Conservation (phyloP, 169 alveolate species). For the Cryptosporidium viatorum region DNA sequence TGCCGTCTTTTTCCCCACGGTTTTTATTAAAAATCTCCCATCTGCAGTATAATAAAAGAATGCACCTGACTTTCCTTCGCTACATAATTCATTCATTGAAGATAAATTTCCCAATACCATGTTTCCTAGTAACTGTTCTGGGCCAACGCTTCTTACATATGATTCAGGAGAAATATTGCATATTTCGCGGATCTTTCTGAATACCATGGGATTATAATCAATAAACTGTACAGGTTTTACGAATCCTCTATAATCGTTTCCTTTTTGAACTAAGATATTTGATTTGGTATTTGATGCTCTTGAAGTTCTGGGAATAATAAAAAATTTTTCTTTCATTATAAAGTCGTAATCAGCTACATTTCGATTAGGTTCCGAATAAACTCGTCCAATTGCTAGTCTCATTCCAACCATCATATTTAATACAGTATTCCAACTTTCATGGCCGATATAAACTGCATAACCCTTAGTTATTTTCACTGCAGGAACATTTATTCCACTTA, state of each 20-base stretch:
- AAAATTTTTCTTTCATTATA: conserved; percentile 63
- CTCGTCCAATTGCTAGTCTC: conserved; percentile 83
- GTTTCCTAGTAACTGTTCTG: conserved; percentile 94
- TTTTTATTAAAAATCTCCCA: conserved; percentile 85
- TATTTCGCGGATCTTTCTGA: conserved; percentile 90
- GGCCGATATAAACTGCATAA: conserved; percentile 89
- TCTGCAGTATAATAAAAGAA: conserved; percentile 95
- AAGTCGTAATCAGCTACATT: conserved; percentile 72
- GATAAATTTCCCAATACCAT: conserved; percentile 95
- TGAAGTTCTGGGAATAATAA: conserved; percentile 57
- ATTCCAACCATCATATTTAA: conserved; percentile 92
- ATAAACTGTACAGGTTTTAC: conserved; percentile 84
- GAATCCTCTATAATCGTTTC: not conserved
- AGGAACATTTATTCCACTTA: conserved; percentile 5
- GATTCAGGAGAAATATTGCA: conserved; percentile 91
- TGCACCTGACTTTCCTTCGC: conserved; percentile 97
- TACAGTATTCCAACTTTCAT: conserved; percentile 91
- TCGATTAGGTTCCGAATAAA: conserved; percentile 73
- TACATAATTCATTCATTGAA: conserved; percentile 91
- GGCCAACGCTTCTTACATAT: conserved; percentile 95
- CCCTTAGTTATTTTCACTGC: conserved; percentile 56
- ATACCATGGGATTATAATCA: conserved; percentile 96
- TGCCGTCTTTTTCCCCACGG: conserved; percentile 79
- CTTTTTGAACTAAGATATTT: conserved; percentile 4
- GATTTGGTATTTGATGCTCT: not conserved